Evolutionary conservation across 805 yeast genomes (phyloP).

Genomic region (Candida multigemmis): DNA sequence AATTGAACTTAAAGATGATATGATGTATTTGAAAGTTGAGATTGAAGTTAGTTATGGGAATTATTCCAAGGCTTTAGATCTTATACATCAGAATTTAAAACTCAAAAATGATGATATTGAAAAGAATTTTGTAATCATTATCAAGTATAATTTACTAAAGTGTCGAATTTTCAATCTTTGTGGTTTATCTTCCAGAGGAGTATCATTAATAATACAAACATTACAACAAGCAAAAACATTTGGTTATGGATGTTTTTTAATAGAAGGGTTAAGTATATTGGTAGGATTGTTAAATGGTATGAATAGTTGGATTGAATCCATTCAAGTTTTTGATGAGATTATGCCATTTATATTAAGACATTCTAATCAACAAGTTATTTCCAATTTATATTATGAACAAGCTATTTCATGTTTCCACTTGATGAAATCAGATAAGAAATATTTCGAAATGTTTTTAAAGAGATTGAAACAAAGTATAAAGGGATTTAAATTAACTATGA

Average conservation of each 20-base stretch:
- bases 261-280: conserved; percentile 40
- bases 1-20: conserved; percentile 19
- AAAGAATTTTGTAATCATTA: conserved; percentile 34
- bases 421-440: conserved; percentile 4
- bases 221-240: conserved; percentile 38
- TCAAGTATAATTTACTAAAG: conserved; percentile 39
- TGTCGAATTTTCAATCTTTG: conserved; percentile 33
- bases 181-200: conserved; percentile 39
- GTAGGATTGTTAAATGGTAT: conserved; percentile 34
- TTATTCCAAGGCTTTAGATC: conserved; percentile 15
- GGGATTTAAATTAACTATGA: conserved; percentile 32
- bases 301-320: conserved; percentile 35
- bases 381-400: conserved; percentile 24
- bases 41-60: conserved; percentile 23
- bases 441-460: conserved; percentile 22
- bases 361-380: conserved; percentile 26
- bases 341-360: conserved; percentile 38
- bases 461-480: conserved; percentile 33
- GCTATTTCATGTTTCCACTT: conserved; percentile 12
- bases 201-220: conserved; percentile 41
- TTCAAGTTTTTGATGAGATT: conserved; percentile 25
- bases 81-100: conserved; percentile 12
- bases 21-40: conserved; percentile 15
- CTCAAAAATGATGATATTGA: conserved; percentile 8
- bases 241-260: conserved; percentile 34